phyloP scores from a whole-genome alignment of 495 filamentous ascomycete genomes.

The Rhizodiscina lignyota region DNA sequence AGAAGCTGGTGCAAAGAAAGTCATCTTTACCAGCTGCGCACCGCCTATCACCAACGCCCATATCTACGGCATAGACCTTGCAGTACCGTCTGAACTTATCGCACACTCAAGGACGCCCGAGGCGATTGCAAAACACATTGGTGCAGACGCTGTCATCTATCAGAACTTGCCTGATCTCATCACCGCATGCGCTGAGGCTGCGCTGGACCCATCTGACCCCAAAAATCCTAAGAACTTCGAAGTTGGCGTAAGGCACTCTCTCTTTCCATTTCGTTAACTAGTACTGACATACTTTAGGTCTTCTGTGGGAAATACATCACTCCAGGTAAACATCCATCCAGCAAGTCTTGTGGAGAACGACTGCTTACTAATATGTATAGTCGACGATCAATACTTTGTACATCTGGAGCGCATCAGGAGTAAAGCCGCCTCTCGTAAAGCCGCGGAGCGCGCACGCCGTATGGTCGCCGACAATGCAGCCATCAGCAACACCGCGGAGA shows the following conservation, averaged over 20 bases:
- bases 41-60: slow-evolving; percentile 69
- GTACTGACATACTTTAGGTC: too few species aligned
- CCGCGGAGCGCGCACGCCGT: slow-evolving; percentile 54
- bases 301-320: slow-evolving; percentile 90
- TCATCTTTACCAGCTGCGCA: slow-evolving; percentile 78
- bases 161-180: slow-evolving; percentile 75
- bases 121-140: slow-evolving; percentile 64
- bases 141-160: slow-evolving; percentile 84
- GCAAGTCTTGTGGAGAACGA: too few species aligned
- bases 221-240: slow-evolving; percentile 49
- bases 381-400: slow-evolving; percentile 70
- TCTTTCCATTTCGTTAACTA: too few species aligned
- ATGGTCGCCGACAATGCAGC: slow-evolving; percentile 52
- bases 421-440: too few species aligned
- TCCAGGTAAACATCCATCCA: too few species aligned
- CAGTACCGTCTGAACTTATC: slow-evolving; percentile 66
- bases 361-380: too few species aligned
- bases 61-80: slow-evolving; percentile 84
- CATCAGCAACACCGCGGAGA: slow-evolving; percentile 45
- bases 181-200: slow-evolving; percentile 58
- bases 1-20: slow-evolving; percentile 78
- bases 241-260: too few species aligned
- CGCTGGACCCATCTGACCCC: slow-evolving; percentile 27
- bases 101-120: slow-evolving; percentile 56
- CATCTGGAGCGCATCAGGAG: slow-evolving; percentile 65